These are phyloP conservation scores for Tuctoria greenei DNA, from an alignment of 176 grass and related monocot genomes.

Conservation along the genomic window DNA sequence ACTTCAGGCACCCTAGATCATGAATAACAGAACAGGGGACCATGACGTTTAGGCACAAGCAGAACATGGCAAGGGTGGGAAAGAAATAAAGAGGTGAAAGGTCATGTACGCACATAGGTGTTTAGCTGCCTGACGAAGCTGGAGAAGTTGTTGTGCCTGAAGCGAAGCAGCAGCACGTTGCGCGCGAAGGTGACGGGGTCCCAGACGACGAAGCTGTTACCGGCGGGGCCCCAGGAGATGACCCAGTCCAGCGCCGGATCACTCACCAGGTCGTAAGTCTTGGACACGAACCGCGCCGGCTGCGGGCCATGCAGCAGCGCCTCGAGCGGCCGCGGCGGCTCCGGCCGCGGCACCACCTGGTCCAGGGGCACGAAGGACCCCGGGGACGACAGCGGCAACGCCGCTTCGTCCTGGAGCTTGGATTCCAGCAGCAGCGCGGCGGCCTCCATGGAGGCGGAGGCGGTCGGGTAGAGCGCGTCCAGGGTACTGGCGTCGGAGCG, in stretches of 20 bases:
- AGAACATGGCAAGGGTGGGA: neutral
- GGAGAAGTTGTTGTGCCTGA: conserved; percentile 96
- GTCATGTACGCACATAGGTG: conserved; percentile 85
- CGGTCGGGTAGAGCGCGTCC: neutral
- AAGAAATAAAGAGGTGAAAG: neutral
- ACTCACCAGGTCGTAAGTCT: conserved; percentile 85
- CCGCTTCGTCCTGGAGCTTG: conserved; percentile 39
- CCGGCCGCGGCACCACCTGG: conserved; percentile 25
- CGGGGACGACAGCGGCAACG: neutral
- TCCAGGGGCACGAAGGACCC: conserved; percentile 5
- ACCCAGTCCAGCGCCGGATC: conserved; percentile 65
- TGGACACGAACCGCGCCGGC: conserved; percentile 79
- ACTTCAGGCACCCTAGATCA: conserved; percentile 13
- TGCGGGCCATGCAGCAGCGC: conserved; percentile 64
- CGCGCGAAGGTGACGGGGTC: conserved; percentile 66
- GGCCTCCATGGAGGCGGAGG: conserved; percentile 10
- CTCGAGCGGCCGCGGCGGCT: conserved; percentile 62
- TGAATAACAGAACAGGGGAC: conserved; percentile 9
- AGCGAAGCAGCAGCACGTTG: conserved; percentile 64
- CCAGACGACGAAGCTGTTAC: conserved; percentile 93
- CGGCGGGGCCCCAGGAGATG: conserved; percentile 72
- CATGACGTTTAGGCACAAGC: conserved; percentile 3
- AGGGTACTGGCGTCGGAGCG: neutral
- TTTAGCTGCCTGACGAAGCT: conserved; percentile 98
- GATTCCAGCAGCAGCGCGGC: conserved; percentile 37